A percentile compares a stretch with the other conserved stretches of the same genome.
Conservation (phyloP, 768 basidiomycete species). For the Mycena pura region DNA sequence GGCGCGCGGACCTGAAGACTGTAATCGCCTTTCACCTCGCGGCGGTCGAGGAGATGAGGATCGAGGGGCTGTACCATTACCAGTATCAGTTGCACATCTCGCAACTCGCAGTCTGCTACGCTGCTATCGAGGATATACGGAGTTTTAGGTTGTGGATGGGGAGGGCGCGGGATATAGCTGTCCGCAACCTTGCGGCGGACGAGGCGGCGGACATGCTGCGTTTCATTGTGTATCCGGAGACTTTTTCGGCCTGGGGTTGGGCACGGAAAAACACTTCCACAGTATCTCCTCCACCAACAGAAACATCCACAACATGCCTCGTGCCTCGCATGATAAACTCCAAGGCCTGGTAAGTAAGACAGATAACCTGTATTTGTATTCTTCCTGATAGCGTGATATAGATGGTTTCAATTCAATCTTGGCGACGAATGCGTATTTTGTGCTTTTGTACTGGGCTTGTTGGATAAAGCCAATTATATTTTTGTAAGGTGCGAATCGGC, state of each 20-base stretch:
- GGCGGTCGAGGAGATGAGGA: conserved; percentile 15
- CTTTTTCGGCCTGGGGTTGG: conserved; percentile 15
- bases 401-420: too few species aligned
- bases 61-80: conserved; percentile 19
- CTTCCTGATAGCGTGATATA: too few species aligned
- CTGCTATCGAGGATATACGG: conserved; percentile 17
- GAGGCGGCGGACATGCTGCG: conserved; percentile 18
- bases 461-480: too few species aligned
- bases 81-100: conserved; percentile 15
- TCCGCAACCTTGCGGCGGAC: conserved; percentile 5
- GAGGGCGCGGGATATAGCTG: conserved; percentile 18
- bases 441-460: too few species aligned
- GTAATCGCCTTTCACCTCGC: conserved; percentile 22
- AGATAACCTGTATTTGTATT: too few species aligned
- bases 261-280: conserved; percentile 1
- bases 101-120: conserved; percentile 18
- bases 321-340: too few species aligned
- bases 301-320: too few species aligned
- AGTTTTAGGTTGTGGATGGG: conserved; percentile 23
- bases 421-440: too few species aligned
- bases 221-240: conserved; percentile 19
- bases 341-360: too few species aligned
- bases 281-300: too few species aligned
- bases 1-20: conserved; percentile 6
- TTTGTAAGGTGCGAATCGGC: too few species aligned